Evolutionary conservation across 2,329 filamentous ascomycete genomes (phyloP).

Genomic region (Pyricularia grisea): DNA sequence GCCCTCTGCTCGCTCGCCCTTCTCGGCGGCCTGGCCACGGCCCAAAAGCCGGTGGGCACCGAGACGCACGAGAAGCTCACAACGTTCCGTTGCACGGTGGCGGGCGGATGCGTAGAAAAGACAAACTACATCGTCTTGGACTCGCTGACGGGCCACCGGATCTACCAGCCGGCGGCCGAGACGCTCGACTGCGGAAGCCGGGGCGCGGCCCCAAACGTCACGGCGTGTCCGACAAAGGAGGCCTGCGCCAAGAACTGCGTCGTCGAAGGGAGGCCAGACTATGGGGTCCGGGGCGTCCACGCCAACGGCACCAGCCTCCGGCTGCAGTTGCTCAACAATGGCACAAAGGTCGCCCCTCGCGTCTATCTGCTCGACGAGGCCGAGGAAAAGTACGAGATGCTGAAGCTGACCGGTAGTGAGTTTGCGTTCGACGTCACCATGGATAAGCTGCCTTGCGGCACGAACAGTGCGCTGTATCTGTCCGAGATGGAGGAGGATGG

Average conservation of each 20-base stretch:
- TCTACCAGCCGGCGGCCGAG: conserved; percentile 5
- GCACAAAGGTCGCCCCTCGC: conserved; percentile 23
- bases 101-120: conserved; percentile 33
- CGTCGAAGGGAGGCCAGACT: conserved; percentile 9
- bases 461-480: conserved; percentile 57
- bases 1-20: background rate
- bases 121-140: conserved; percentile 43
- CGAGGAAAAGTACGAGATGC: conserved; percentile 44
- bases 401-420: conserved; percentile 48
- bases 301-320: conserved; percentile 6
- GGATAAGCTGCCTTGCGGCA: conserved; percentile 49
- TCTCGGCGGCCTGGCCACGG: background rate
- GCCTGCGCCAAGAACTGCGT: conserved; percentile 10
- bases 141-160: conserved; percentile 14
- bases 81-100: conserved; percentile 40
- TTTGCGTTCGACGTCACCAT: conserved; percentile 56
- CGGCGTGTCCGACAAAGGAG: conserved; percentile 8
- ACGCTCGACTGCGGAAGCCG: conserved; percentile 4
- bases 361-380: conserved; percentile 45
- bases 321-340: conserved; percentile 7
- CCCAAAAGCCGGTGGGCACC: conserved; percentile 8
- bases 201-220: conserved; percentile 5
- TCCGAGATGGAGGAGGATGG: conserved; percentile 48
- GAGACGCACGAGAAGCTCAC: conserved; percentile 39
- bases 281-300: conserved; percentile 5